These are phyloP conservation scores for Castanospermum australe DNA, from an alignment of 306 rosid genomes.

Conservation along the genomic window DNA sequence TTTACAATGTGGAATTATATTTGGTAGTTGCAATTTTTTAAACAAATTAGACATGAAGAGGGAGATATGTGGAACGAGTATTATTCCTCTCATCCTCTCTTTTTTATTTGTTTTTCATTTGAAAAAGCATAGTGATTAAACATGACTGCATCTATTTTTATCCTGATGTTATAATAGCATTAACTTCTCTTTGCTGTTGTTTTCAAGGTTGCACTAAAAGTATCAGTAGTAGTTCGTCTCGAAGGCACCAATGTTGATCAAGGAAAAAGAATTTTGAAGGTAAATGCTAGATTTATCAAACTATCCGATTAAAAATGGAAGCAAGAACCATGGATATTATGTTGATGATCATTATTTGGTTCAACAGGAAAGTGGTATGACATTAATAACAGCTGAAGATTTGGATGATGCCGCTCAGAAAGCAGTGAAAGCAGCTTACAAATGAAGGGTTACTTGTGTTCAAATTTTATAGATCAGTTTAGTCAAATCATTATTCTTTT, in stretches of 20 bases:
- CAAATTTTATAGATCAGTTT: constrained; percentile 20
- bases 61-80: neutral
- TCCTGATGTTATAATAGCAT: neutral
- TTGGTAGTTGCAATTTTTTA: neutral
- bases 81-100: neutral
- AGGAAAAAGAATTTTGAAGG: constrained; percentile 94
- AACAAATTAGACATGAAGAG: neutral
- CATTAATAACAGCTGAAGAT: constrained; percentile 92
- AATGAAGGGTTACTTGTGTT: constrained; percentile 42
- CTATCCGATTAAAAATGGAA: neutral
- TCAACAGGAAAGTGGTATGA: constrained; percentile 91
- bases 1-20: neutral
- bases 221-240: constrained; percentile 93
- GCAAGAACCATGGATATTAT: constrained; percentile 1
- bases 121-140: neutral
- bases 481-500: constrained; percentile 30
- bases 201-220: constrained; percentile 78
- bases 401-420: constrained; percentile 96
- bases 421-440: constrained; percentile 81
- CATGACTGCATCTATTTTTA: neutral
- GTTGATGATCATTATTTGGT: constrained; percentile 23
- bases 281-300: constrained; percentile 22
- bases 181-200: neutral
- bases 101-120: neutral
- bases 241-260: constrained; percentile 98